Evolutionary conservation across 1,284 basidiomycete genomes (phyloP), one percentile per base, ranked within the genome.

Genomic region (Microbotryum saponariae): DNA sequence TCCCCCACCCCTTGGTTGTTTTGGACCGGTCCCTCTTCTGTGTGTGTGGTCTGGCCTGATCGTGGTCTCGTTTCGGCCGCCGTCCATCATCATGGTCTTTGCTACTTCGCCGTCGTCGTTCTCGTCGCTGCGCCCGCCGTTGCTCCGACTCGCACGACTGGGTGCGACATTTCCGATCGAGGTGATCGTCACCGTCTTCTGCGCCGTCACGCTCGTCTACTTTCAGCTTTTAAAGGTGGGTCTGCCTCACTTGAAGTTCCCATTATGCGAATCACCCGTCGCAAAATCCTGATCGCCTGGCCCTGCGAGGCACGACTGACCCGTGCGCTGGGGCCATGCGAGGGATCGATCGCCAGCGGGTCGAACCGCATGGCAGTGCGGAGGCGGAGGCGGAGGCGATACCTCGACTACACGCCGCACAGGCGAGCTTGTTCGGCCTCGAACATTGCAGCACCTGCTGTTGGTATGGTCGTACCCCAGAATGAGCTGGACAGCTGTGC

Each of bases 191-290:
- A 83, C 85, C 73, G 87, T 89, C 77, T 89, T 86, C 74, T 83
- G 92, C 73, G 76, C 91, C 63, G 87, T 87, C 44, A 96, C 92
- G 4, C 82, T 96, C 49, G 86, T 88, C 55, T 96, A 96, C 77
- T 93, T 96, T 75, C 89, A 92, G 75, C 82, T 94, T 65, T 82
- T 97, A 61, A 83, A 84, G 65, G 87, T 89, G 51, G 54, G 67
- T 16, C 14, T 44, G 33, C 50, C 8, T 48, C 45, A 1, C 14
- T 10, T 6, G 31, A 31, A 31, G 9, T 9, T 23, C 9, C 10
- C 21, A 21, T 9, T 86, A 93, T 74, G 90, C 90, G 54, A 76
- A 77, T 42, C 37, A 42, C 14, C 0, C 37, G 37, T 42, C 37
- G 31, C 9, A 16, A 3, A 42, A 6, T 42, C 37, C 6, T 42